These are phyloP conservation scores for Apiotrichum mycotoxinovorans DNA, from an alignment of 1,284 basidiomycete species.

Conservation along the genomic window DNA sequence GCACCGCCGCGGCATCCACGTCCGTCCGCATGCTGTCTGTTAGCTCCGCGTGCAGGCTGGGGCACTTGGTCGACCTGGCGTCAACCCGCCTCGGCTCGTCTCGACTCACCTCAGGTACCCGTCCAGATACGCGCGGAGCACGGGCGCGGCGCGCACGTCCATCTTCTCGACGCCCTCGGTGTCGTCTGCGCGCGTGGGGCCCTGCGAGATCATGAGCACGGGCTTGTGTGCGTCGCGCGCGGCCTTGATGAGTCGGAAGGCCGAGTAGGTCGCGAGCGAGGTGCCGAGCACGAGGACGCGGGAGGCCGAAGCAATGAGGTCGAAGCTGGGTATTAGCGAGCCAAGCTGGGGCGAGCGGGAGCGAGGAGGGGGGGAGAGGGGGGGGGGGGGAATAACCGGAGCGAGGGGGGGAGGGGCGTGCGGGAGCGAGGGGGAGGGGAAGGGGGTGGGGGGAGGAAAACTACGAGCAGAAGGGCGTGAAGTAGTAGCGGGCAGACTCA, in stretches of 20 bases:
- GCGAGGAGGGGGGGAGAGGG: background rate
- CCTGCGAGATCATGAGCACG: conserved; percentile 75
- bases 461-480: too few relatives aligned
- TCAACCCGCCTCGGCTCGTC: background rate
- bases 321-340: conserved; percentile 55
- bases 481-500: too few relatives aligned
- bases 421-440: too few relatives aligned
- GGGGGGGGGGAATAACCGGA: background rate
- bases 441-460: too few relatives aligned
- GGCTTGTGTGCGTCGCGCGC: conserved; percentile 71
- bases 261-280: conserved; percentile 85
- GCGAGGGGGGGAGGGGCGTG: too few relatives aligned
- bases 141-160: conserved; percentile 64
- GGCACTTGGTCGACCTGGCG: too few relatives aligned
- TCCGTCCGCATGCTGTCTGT: conserved; percentile 23
- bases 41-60: conserved; percentile 1
- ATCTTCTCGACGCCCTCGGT: conserved; percentile 70
- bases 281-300: conserved; percentile 77
- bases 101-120: conserved; percentile 37
- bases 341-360: too few relatives aligned
- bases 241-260: conserved; percentile 77
- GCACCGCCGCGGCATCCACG: conserved; percentile 10
- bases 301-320: conserved; percentile 61
- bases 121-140: conserved; percentile 60
- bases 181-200: conserved; percentile 78